Conservation (phyloP, 2,329 filamentous ascomycete species). For the Gyromitra esculenta region DNA sequence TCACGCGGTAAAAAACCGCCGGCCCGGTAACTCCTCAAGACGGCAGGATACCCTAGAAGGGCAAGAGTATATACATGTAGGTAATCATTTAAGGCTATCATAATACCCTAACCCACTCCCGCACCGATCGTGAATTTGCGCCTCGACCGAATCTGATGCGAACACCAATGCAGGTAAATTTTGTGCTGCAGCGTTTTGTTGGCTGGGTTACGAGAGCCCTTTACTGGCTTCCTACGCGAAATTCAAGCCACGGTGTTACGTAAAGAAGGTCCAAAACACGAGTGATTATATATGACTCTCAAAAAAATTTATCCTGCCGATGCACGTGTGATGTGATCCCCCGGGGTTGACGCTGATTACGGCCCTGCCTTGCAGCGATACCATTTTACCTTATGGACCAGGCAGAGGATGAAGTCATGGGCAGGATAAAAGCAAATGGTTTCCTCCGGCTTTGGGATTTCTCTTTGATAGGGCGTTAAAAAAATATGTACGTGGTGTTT, state of each 20-base stretch:
- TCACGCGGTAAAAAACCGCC: constrained; percentile 11
- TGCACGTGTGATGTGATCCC: constrained; percentile 22
- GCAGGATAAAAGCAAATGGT: constrained; percentile 28
- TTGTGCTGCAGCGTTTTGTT: constrained; percentile 12
- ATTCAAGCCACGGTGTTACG: constrained; percentile 31
- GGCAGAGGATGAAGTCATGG: constrained; percentile 20
- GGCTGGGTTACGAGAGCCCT: constrained; percentile 13
- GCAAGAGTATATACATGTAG: neutral
- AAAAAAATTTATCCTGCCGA: neutral
- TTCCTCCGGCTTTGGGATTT: constrained; percentile 20
- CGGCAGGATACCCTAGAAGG: constrained; percentile 1
- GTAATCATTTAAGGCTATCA: constrained; percentile 20
- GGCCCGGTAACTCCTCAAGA: constrained; percentile 10
- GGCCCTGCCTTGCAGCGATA: constrained; percentile 28
- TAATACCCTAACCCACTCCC: constrained; percentile 32
- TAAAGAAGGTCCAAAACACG: neutral
- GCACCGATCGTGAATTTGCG: constrained; percentile 3
- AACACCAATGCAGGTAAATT: constrained; percentile 22
- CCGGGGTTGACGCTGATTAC: constrained; percentile 19
- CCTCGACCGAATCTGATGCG: constrained; percentile 15
- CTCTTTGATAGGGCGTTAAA: constrained; percentile 23
- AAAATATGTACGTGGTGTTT: constrained; percentile 9
- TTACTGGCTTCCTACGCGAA: constrained; percentile 24
- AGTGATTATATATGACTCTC: constrained; percentile 27
- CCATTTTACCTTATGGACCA: constrained; percentile 2